Evolutionary conservation across 257 asterid species (phyloP).

Genomic region (Thymus mandschuricus): DNA sequence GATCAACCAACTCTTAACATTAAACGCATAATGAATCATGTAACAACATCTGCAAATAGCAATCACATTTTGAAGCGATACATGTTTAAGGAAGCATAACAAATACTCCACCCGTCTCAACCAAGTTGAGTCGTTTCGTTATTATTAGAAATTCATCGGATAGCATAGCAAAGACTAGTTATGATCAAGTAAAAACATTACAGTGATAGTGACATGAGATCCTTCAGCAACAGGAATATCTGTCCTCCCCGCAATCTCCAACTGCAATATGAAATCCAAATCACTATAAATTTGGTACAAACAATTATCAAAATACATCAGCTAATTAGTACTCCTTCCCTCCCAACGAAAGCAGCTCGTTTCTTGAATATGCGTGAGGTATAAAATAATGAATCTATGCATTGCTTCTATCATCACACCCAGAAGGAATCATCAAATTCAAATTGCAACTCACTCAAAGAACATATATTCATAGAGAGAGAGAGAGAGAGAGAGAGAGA

Average conservation of each 20-base stretch:
- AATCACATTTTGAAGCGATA: slow-evolving; percentile 15
- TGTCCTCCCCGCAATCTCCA: slow-evolving; percentile 91
- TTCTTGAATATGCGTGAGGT: too few relatives aligned
- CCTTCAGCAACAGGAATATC: slow-evolving; percentile 99
- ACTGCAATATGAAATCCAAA: slow-evolving; percentile 44
- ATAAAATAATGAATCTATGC: background rate
- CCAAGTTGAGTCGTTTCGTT: too few relatives aligned
- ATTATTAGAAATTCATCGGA: too few relatives aligned
- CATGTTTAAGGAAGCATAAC: too few relatives aligned
- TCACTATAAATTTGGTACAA: slow-evolving; percentile 7
- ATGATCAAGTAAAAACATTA: slow-evolving; percentile 32
- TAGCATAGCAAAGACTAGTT: background rate
- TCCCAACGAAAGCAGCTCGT: too few relatives aligned
- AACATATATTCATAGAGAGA: background rate
- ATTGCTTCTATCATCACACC: slow-evolving; percentile 3
- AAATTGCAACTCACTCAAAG: slow-evolving; percentile 9
- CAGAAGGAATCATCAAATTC: slow-evolving; percentile 1
- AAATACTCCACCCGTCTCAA: too few relatives aligned
- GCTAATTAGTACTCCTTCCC: too few relatives aligned
- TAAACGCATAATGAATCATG: background rate
- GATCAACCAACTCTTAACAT: background rate
- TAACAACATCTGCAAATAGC: background rate
- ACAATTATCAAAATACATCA: slow-evolving; percentile 2
- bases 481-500: background rate
- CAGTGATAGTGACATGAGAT: slow-evolving; percentile 91